These are phyloP conservation scores for Rhexocercosporidium sp. DNA, from an alignment of 2,329 filamentous ascomycete species.

Conservation along the genomic window DNA sequence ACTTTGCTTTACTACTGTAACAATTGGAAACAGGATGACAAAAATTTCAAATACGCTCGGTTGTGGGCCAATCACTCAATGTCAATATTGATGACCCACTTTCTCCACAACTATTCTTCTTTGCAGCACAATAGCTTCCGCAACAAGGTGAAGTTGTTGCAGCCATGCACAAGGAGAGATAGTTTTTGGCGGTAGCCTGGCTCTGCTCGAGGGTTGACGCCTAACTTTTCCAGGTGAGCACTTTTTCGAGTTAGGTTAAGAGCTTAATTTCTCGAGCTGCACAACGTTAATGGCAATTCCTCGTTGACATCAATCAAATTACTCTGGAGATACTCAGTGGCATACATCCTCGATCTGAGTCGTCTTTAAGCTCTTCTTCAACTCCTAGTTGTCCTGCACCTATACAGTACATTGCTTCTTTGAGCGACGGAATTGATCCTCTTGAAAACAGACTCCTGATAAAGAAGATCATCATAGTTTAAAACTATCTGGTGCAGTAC, in stretches of 20 bases:
- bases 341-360: background rate
- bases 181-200: background rate
- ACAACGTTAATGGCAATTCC: background rate
- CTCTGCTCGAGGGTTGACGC: background rate
- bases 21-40: background rate
- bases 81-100: constrained; percentile 4
- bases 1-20: too few relatives aligned
- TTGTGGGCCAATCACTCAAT: background rate
- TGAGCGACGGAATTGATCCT: too few relatives aligned
- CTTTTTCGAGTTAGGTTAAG: background rate
- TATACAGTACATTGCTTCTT: background rate
- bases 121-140: background rate
- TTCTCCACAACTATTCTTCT: background rate
- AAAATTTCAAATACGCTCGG: background rate
- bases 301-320: background rate
- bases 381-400: background rate
- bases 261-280: background rate
- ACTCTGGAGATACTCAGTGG: background rate
- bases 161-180: background rate
- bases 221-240: background rate
- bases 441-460: background rate
- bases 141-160: background rate
- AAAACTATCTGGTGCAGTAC: background rate
- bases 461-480: background rate
- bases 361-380: background rate